Evolutionary conservation across 176 grass and related monocot species (phyloP), one percentile per base, ranked within the genome.

Genomic region (Metroxylon sagu): DNA sequence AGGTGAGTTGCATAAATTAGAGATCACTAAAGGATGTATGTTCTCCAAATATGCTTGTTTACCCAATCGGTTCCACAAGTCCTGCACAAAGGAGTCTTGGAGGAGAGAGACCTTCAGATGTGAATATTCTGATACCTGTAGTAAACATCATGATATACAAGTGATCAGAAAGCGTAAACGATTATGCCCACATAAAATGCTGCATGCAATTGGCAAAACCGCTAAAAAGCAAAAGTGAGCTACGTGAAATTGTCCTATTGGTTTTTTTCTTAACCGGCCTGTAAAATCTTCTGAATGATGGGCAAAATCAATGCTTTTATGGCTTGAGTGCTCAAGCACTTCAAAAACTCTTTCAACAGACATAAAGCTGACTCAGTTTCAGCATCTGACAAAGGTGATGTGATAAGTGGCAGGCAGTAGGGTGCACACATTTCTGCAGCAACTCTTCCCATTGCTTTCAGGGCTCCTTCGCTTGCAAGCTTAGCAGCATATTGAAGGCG

Each of bases 271-370:
- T 65, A 83, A 96, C 91, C 73, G 76, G 86, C 92, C 92, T 96
- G 92, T 82, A 96, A 79, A 75, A 96, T 90, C 65, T 90, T 96
- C 74, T 96, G 86, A 90, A 96, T 84, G 57, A 85, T 71, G 53
- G 67, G 83, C 39, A 96, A 71, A 73, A 96, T 71, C 56, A 72
- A 80, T 57, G 80, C 75, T 67, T 80, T 90, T 18, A 82, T 74
- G 63, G 80, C 83, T 61, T 70, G 72, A 48, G 61, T 73, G 57
- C 57, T 96, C 61, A 96, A 79, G 74, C 83, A 82, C 69, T 79
- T 87, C 21, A 96, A 49, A 68, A 96, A 86, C 53, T 96, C 92
- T 70, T 84, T 87, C 39, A 90, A 74, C 29, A 96, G 69, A 77
- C 70, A 67, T 48, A 96, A 72, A 26, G 69, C 71, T 48, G 66